Percentiles rank a stretch among this genome's conserved stretches.
Conservation (phyloP, 1,284 basidiomycete species). For the Malassezia globosa region DNA sequence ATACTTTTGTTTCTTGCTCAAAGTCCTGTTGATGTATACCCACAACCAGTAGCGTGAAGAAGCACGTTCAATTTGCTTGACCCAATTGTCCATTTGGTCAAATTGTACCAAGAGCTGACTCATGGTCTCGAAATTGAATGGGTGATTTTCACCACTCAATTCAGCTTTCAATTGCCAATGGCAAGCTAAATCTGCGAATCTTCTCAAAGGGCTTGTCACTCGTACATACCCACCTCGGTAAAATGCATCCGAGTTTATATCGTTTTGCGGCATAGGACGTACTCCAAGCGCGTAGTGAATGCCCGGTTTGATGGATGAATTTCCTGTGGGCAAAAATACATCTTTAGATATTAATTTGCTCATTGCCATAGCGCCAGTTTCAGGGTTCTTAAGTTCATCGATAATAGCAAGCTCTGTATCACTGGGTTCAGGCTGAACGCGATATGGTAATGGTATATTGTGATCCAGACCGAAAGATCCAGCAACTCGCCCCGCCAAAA, state of each 20-base stretch:
- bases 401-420: conserved; percentile 40
- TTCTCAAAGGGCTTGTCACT: conserved; percentile 76
- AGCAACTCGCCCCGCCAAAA: conserved; percentile 65
- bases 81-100: conserved; percentile 23
- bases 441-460: conserved; percentile 59
- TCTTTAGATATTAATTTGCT: conserved; percentile 14
- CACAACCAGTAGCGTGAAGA: conserved; percentile 25
- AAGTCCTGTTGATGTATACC: conserved; percentile 14
- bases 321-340: conserved; percentile 11
- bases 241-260: conserved; percentile 14
- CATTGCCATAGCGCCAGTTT: conserved; percentile 18
- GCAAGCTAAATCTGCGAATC: conserved; percentile 68
- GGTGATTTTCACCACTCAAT: conserved; percentile 46
- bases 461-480: conserved; percentile 61
- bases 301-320: conserved; percentile 48
- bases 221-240: conserved; percentile 55
- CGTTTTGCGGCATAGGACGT: conserved; percentile 46
- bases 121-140: not conserved
- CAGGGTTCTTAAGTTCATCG: conserved; percentile 4
- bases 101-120: conserved; percentile 12
- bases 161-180: conserved; percentile 91
- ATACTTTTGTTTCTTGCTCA: conserved; percentile 4
- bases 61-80: conserved; percentile 19
- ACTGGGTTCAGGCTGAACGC: conserved; percentile 51
- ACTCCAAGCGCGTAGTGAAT: conserved; percentile 66